Evolutionary conservation across 371 early-diverging fungal genomes (phyloP), one percentile per base, ranked within the genome.

Genomic region (Rhizomucor pusillus): DNA sequence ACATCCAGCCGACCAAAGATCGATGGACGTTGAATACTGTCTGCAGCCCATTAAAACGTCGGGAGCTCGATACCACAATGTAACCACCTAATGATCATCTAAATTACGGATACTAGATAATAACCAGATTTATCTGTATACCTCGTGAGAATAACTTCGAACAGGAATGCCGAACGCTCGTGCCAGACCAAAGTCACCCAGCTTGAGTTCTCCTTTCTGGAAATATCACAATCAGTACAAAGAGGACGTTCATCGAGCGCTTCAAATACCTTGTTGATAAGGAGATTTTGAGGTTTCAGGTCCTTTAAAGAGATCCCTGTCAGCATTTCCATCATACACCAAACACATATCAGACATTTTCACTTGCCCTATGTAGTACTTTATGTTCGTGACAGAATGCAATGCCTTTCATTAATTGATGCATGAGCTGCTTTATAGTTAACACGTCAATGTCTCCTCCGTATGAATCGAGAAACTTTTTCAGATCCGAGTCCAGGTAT

Each of bases 1-100:
- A 75, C 99, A 99, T 23, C 99, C 99, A 20, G 95, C 88, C 29
- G 95, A 95, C 99, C 99, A 99, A 39, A 99, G 84, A 77, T 99
- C 99, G 59, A 99, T 96, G 3, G 94, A 93, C 16, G 94, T 97
- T 13, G 91, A 88, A 68, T 99, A 99, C 57, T 96, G 91, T 57
- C 93, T 86, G 29, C 93, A 92, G 5, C 99, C 99, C 88, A 98
- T 86, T 35, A 99, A 68, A n/a, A 99, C 95, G 75, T 99, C 99
- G 1, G 99, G 99, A 2, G 99, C 92, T 59, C 99, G 87, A 72
- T 99, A 99, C 92, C 92, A 93, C 52, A 92, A 71, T 13, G 93
- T 92, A 33, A 92, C 92, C 10, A 92, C 91, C 85, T 84, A 57
- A n/a, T n/a, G 35, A n/a, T 22, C 44, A 46, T 19, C 44, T 66